These are phyloP conservation scores for Medicago truncatula DNA, from an alignment of 306 rosid genomes.

Conservation along the genomic window DNA sequence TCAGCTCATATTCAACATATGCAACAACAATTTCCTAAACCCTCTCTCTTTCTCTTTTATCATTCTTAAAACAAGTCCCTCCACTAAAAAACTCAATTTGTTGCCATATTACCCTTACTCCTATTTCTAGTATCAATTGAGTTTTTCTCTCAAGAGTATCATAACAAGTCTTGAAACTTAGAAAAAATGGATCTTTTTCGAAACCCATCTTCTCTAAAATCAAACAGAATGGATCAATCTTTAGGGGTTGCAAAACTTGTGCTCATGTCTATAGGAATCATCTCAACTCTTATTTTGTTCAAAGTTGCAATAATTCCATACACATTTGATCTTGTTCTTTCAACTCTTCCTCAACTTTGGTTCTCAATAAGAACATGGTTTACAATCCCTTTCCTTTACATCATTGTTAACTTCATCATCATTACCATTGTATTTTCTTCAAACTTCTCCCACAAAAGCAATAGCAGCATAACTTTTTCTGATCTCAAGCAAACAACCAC, in stretches of 20 bases:
- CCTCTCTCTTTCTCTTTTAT: conserved; percentile 18
- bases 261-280: conserved; percentile 59
- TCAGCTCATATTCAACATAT: background rate
- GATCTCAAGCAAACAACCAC: conserved; percentile 29
- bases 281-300: conserved; percentile 59
- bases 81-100: background rate
- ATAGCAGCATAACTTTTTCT: conserved; percentile 2
- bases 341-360: conserved; percentile 69
- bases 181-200: conserved; percentile 49
- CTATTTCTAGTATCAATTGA: background rate
- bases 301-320: conserved; percentile 69
- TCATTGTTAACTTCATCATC: conserved; percentile 80
- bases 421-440: conserved; percentile 70
- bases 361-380: conserved; percentile 55
- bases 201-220: conserved; percentile 48
- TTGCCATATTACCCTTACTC: conserved; percentile 20
- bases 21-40: background rate
- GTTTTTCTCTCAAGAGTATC: background rate
- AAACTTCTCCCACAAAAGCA: background rate
- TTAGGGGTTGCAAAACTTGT: conserved; percentile 59
- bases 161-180: background rate
- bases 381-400: conserved; percentile 63
- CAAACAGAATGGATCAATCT: conserved; percentile 59
- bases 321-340: conserved; percentile 51
- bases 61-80: conserved; percentile 15